phyloP scores from a whole-genome alignment of 208 protist genomes.

The Strigomonas culicis region DNA sequence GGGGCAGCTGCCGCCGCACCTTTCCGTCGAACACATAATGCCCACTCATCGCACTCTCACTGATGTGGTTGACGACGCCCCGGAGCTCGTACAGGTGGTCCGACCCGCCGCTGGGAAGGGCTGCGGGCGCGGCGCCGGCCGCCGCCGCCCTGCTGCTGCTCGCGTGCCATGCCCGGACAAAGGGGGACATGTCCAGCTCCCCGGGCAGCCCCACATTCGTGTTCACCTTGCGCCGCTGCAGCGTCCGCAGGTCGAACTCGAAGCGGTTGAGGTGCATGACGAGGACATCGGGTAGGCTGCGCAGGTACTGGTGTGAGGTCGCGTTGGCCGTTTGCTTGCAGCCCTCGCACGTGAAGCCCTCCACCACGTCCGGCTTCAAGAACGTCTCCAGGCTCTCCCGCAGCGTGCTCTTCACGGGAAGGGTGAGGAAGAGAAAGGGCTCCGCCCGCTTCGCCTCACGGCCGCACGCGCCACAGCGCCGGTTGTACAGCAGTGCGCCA shows the following conservation, averaged over 20 bases:
- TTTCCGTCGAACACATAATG: conserved; percentile 84
- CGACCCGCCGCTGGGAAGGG: background rate
- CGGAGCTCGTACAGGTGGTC: conserved; percentile 47
- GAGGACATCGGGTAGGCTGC: conserved; percentile 68
- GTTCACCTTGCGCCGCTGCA: conserved; percentile 64
- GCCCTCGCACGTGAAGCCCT: conserved; percentile 66
- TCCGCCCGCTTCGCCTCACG: conserved; percentile 55
- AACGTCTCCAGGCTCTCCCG: conserved; percentile 58
- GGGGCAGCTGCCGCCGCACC: conserved; percentile 23
- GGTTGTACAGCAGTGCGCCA: conserved; percentile 70
- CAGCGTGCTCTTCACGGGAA: conserved; percentile 56
- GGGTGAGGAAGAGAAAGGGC: conserved; percentile 63
- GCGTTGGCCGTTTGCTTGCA: conserved; percentile 47
- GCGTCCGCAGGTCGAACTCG: conserved; percentile 58
- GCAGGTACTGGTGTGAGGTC: conserved; percentile 70
- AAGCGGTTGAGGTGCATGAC: conserved; percentile 79
- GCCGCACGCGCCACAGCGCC: conserved; percentile 55
- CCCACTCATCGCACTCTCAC: conserved; percentile 54
- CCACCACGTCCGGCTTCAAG: conserved; percentile 55
- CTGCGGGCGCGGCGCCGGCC: background rate
- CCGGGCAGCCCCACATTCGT: conserved; percentile 43
- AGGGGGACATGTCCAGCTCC: conserved; percentile 53
- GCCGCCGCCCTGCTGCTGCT: background rate
- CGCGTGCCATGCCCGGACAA: conserved; percentile 52
- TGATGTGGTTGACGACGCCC: conserved; percentile 73